These are phyloP conservation scores for Clarireedia monteithiana DNA, from an alignment of 2,329 filamentous ascomycete species.

Conservation along the genomic window DNA sequence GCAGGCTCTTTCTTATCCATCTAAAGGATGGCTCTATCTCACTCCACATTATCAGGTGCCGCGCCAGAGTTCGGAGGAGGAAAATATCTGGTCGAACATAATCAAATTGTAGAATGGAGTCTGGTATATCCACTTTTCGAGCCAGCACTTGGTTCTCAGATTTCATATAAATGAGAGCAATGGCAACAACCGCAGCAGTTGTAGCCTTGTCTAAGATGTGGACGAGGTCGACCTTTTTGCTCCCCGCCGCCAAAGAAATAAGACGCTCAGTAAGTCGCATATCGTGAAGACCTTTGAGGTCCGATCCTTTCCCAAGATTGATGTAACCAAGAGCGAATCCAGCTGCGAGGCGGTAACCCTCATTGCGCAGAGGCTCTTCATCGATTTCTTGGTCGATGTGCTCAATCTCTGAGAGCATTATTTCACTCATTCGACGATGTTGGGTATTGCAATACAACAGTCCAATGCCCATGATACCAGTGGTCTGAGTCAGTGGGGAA, in stretches of 20 bases:
- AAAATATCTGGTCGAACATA: conserved; percentile 92
- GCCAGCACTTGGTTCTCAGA: conserved; percentile 82
- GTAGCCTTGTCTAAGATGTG: conserved; percentile 90
- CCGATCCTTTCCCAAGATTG: conserved; percentile 84
- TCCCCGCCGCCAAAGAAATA: conserved; percentile 75
- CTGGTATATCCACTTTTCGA: conserved; percentile 85
- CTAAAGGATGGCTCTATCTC: conserved; percentile 62
- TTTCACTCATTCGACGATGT: conserved; percentile 96
- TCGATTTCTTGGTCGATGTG: conserved; percentile 74
- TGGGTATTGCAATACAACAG: conserved; percentile 91
- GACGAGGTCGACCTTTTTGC: conserved; percentile 84
- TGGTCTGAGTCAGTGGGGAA: conserved; percentile 87
- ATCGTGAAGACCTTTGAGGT: conserved; percentile 82
- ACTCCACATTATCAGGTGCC: conserved; percentile 90
- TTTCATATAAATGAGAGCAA: conserved; percentile 94
- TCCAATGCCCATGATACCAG: conserved; percentile 94
- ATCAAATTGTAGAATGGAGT: conserved; percentile 85
- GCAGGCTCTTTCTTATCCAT: conserved; percentile 73
- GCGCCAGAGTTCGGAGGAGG: conserved; percentile 79
- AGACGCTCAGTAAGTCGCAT: conserved; percentile 89
- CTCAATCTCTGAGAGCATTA: conserved; percentile 97
- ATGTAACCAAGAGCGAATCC: conserved; percentile 92
- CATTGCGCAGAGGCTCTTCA: conserved; percentile 77
- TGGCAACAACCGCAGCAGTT: conserved; percentile 83
- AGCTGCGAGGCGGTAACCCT: conserved; percentile 92